Conservation (phyloP, 2,329 filamentous ascomycete species). For the Xylaria sp. region DNA sequence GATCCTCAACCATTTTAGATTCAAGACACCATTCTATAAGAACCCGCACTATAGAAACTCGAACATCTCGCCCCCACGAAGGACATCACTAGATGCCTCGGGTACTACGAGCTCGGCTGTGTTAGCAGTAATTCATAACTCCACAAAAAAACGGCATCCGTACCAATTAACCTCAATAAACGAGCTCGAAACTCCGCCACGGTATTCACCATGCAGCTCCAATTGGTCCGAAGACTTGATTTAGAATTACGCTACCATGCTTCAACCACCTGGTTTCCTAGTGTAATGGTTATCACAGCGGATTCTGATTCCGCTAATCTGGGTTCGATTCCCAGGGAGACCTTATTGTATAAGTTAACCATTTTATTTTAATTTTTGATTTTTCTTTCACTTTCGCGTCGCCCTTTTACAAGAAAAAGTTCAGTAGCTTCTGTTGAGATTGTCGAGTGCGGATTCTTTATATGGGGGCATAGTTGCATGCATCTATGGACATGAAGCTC, state of each 20-base stretch:
- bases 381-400: background rate
- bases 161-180: background rate
- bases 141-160: background rate
- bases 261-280: slow-evolving; percentile 32
- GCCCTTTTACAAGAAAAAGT: no score
- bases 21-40: background rate
- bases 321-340: slow-evolving; percentile 40
- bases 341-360: slow-evolving; percentile 6
- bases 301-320: slow-evolving; percentile 40
- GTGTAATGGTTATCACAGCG: slow-evolving; percentile 40
- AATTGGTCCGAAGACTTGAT: background rate
- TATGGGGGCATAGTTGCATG: background rate
- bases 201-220: background rate
- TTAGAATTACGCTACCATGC: background rate
- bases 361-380: no score
- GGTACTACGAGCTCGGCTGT: no score
- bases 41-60: background rate
- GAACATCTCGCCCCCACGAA: background rate
- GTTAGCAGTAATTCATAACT: no score
- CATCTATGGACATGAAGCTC: background rate
- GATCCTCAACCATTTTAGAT: background rate
- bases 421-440: background rate
- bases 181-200: background rate
- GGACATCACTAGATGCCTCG: no score
- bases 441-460: background rate